Percentiles rank a stretch among this genome's conserved stretches.
Conservation (phyloP, 179 eudicot species). For the Actinidia chinensis region DNA sequence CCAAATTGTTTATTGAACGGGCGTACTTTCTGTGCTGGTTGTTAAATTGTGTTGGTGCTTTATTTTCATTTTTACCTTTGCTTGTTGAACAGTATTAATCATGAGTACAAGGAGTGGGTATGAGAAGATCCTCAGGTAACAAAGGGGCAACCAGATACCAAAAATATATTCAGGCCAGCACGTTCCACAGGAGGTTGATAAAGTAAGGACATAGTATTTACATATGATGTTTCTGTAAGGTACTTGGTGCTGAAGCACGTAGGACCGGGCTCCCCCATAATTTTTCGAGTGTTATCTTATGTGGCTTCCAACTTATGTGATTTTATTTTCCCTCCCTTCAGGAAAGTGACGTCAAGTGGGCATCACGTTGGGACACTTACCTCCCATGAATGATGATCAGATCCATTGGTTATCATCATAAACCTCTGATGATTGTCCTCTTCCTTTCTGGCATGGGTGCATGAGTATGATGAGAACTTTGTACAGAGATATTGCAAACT, state of each 20-base stretch:
- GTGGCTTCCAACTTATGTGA: neutral
- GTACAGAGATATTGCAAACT: slow-evolving; percentile 52
- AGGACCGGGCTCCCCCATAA: too few species aligned
- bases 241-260: neutral
- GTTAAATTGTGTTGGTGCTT: neutral
- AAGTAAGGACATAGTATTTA: slow-evolving; percentile 44
- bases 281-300: neutral
- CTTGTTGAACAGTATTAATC: slow-evolving; percentile 39
- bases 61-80: neutral
- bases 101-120: slow-evolving; percentile 61
- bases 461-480: slow-evolving; percentile 63
- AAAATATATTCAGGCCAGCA: slow-evolving; percentile 41
- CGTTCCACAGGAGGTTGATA: slow-evolving; percentile 55
- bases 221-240: slow-evolving; percentile 61
- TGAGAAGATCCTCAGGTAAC: slow-evolving; percentile 56
- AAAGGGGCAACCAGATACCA: slow-evolving; percentile 53
- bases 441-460: slow-evolving; percentile 72
- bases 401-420: slow-evolving; percentile 58
- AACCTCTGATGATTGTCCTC: slow-evolving; percentile 55
- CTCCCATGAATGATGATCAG: slow-evolving; percentile 61
- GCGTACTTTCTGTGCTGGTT: neutral
- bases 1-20: neutral
- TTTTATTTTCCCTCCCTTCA: slow-evolving; percentile 8
- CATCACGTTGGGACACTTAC: slow-evolving; percentile 65
- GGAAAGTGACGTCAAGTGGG: slow-evolving; percentile 64